phyloP scores from a whole-genome alignment of 2,329 filamentous ascomycete genomes.

The Fusarium beomiforme region DNA sequence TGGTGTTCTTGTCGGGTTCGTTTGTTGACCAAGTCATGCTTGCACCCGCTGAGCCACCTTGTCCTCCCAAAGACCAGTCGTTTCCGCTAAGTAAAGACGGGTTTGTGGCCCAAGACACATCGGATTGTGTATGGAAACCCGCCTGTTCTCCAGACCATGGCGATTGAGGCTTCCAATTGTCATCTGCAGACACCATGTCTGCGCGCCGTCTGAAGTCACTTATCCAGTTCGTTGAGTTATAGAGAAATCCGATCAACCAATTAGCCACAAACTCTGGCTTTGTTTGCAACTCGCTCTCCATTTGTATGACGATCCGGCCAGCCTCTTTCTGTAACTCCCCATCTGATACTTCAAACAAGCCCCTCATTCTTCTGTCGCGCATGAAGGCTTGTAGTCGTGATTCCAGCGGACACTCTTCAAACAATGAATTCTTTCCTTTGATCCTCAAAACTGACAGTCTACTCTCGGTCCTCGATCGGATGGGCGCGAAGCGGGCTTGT shows the following conservation, averaged over 20 bases:
- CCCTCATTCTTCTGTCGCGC: background rate
- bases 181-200: background rate
- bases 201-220: conserved; percentile 11
- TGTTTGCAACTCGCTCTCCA: conserved; percentile 24
- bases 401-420: conserved; percentile 26
- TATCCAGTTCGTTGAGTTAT: conserved; percentile 19
- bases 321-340: conserved; percentile 21
- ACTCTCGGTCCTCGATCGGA: conserved; percentile 22
- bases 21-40: background rate
- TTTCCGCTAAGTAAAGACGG: background rate
- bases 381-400: conserved; percentile 20
- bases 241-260: conserved; percentile 18
- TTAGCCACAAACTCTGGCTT: conserved; percentile 29
- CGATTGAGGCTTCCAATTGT: background rate
- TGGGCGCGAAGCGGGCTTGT: conserved; percentile 22
- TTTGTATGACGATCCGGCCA: conserved; percentile 11
- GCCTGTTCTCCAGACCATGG: background rate
- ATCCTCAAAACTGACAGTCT: conserved; percentile 13
- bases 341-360: background rate
- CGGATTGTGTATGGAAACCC: background rate
- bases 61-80: background rate
- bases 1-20: background rate
- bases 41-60: background rate
- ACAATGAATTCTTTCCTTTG: conserved; percentile 28
- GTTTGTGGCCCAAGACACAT: background rate